phyloP scores from a whole-genome alignment of 805 yeast species.

The Saturnispora gosingensis region DNA sequence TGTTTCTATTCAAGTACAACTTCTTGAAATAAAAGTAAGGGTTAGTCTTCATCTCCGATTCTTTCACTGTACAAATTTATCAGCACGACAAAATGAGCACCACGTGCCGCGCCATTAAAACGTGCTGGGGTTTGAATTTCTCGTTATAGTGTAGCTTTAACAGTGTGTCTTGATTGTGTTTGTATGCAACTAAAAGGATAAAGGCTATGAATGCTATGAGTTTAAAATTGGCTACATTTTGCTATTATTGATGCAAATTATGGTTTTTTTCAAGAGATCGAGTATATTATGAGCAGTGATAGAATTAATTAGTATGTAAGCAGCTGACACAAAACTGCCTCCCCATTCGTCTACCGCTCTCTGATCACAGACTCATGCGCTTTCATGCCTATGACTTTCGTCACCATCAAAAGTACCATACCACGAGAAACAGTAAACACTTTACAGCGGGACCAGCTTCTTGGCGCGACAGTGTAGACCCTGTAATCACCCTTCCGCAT shows the following conservation, averaged over 20 bases:
- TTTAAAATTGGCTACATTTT: not conserved
- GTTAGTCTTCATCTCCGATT: not conserved
- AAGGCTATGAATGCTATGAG: not conserved
- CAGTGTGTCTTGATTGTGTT: too few species aligned
- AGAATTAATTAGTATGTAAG: too few species aligned
- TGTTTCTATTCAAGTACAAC: not conserved
- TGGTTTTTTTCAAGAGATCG: not conserved
- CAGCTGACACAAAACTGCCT: too few species aligned
- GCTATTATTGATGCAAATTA: not conserved
- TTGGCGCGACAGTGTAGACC: too few species aligned
- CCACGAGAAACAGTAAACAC: too few species aligned
- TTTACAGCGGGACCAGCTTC: too few species aligned
- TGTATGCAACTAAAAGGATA: not conserved
- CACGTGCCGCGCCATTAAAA: slow-evolving; percentile 1
- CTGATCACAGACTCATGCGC: too few species aligned
- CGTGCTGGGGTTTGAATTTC: not conserved
- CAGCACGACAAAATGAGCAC: not conserved
- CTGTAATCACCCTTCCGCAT: too few species aligned
- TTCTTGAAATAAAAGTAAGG: not conserved
- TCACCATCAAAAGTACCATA: too few species aligned
- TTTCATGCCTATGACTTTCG: too few species aligned
- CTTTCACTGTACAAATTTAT: not conserved
- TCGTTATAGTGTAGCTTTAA: not conserved
- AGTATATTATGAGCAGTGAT: too few species aligned
- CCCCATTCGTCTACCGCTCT: too few species aligned